phyloP scores from a whole-genome alignment of 306 rosid species.

The Vicia sativa region DNA sequence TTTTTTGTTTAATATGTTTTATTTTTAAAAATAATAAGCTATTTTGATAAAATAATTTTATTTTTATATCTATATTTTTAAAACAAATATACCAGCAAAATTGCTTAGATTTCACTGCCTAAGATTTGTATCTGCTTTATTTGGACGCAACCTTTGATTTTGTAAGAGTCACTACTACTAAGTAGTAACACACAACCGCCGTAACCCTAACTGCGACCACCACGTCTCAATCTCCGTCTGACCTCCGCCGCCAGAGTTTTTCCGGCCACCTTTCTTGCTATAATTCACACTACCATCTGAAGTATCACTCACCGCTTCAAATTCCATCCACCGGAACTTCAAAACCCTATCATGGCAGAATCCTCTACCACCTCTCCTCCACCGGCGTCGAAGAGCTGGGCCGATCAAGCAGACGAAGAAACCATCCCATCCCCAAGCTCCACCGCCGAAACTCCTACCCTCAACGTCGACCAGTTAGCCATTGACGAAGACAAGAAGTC shows the following conservation, averaged over 20 bases:
- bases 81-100: too few species aligned
- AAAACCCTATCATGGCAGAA: conserved; percentile 24
- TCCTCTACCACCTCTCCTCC: not conserved
- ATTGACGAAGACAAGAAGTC: conserved; percentile 50
- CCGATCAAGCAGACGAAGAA: conserved; percentile 60
- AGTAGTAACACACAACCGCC: too few species aligned
- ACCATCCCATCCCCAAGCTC: conserved; percentile 30
- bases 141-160: too few species aligned
- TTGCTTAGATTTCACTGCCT: too few species aligned
- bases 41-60: too few species aligned
- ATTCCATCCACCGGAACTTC: not conserved
- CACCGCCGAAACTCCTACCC: conserved; percentile 31
- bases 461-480: conserved; percentile 47
- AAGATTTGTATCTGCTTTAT: too few species aligned
- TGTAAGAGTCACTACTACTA: too few species aligned
- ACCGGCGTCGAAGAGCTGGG: conserved; percentile 52
- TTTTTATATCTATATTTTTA: too few species aligned
- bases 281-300: not conserved
- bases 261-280: not conserved
- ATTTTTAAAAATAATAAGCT: too few species aligned
- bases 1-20: too few species aligned
- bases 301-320: not conserved
- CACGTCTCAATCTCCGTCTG: not conserved
- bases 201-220: too few species aligned
- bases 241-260: not conserved